Conservation (phyloP, 75 land plant species). For the Adiantum capillusveneris region DNA sequence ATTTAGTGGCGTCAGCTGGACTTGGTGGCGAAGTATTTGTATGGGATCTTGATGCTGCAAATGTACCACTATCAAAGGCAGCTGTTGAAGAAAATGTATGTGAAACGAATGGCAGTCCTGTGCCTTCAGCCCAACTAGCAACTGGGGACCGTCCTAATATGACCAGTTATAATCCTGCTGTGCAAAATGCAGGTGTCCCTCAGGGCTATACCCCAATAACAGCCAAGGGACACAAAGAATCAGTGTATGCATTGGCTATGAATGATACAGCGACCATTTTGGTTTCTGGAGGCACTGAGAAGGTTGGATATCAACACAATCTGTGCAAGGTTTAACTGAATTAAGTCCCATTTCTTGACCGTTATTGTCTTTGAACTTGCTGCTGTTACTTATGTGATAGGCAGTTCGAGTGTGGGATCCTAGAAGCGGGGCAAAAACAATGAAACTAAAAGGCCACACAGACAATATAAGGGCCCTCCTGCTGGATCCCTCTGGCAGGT, state of each 20-base stretch:
- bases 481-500: slow-evolving; percentile 93
- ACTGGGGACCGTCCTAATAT: slow-evolving; percentile 42
- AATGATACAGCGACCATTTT: slow-evolving; percentile 83
- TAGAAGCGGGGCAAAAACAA: slow-evolving; percentile 83
- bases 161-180: slow-evolving; percentile 34
- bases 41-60: slow-evolving; percentile 95
- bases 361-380: too few species aligned
- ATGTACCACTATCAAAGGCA: slow-evolving; percentile 50
- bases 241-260: slow-evolving; percentile 98
- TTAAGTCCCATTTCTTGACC: too few species aligned
- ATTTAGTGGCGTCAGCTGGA: slow-evolving; percentile 93
- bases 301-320: slow-evolving; percentile 57
- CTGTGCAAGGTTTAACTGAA: too few species aligned
- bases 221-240: slow-evolving; percentile 95
- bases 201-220: slow-evolving; percentile 73
- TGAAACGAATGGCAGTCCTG: slow-evolving; percentile 46
- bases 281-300: slow-evolving; percentile 98
- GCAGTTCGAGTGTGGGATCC: slow-evolving; percentile 98
- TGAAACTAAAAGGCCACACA: slow-evolving; percentile 95
- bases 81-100: slow-evolving; percentile 48
- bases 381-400: slow-evolving; percentile 27
- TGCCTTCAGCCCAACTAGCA: slow-evolving; percentile 21
- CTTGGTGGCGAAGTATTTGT: slow-evolving; percentile 96
- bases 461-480: slow-evolving; percentile 89
- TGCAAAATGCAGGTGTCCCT: slow-evolving; percentile 30